Evolutionary conservation across 169 alveolate species (phyloP).

Genomic region (Cyclospora cayetanensis): DNA sequence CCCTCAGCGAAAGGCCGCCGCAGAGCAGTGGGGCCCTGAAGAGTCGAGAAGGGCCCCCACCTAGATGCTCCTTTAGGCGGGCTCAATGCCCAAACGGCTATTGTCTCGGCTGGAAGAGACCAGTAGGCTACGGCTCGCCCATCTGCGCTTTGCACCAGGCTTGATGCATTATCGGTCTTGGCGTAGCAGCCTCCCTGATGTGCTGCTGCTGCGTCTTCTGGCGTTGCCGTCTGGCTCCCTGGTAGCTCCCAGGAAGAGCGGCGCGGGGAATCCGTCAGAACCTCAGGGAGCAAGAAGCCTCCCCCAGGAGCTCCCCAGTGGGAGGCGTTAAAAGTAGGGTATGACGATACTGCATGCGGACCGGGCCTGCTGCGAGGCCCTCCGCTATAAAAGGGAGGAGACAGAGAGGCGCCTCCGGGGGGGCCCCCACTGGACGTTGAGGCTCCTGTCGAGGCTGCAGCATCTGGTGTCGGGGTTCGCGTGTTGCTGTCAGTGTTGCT

Average conservation of each 20-base stretch:
- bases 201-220: not conserved
- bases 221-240: not conserved
- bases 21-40: too few species aligned
- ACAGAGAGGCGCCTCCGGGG: not conserved
- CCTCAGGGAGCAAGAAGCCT: not conserved
- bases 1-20: too few species aligned
- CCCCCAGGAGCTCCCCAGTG: not conserved
- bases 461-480: not conserved
- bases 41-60: too few species aligned
- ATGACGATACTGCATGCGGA: not conserved
- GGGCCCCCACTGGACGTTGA: not conserved
- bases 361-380: not conserved
- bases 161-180: conserved; percentile 44
- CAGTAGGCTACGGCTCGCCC: conserved; percentile 40
- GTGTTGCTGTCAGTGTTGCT: conserved; percentile 37
- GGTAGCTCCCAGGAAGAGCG: too few species aligned
- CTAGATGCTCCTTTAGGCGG: not conserved
- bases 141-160: conserved; percentile 66
- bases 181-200: not conserved
- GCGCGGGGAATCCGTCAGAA: too few species aligned
- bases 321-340: not conserved
- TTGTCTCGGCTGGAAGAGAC: conserved; percentile 64
- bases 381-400: not conserved
- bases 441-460: not conserved
- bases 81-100: conserved; percentile 55